phyloP scores from a whole-genome alignment of 495 filamentous ascomycete genomes.

The Pseudomonodictys pantanalensis region DNA sequence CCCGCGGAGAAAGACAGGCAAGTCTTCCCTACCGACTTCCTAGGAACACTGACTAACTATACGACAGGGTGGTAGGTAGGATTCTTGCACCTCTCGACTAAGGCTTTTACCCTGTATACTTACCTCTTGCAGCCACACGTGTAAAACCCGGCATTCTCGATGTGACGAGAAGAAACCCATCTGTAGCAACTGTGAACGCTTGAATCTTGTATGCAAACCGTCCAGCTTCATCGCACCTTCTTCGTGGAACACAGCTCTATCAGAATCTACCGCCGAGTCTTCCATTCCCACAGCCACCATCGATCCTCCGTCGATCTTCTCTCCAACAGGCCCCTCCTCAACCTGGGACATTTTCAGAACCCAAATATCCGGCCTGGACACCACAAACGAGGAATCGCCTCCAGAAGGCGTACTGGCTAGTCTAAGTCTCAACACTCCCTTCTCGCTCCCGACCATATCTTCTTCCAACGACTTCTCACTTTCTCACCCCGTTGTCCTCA shows the following conservation, averaged over 20 bases:
- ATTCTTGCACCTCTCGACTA: not conserved
- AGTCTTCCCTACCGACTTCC: not conserved
- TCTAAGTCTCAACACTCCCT: not conserved
- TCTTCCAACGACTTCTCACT: not conserved
- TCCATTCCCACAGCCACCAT: not conserved
- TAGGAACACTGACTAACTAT: not conserved
- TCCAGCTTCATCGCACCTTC: slow-evolving; percentile 30
- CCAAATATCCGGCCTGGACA: not conserved
- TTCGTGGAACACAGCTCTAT: slow-evolving; percentile 10
- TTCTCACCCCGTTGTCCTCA: slow-evolving; percentile 9
- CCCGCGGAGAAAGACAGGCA: slow-evolving; percentile 24
- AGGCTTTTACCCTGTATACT: not conserved
- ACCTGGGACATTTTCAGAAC: slow-evolving; percentile 26
- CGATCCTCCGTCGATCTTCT: not conserved
- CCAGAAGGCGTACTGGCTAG: not conserved
- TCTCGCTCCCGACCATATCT: not conserved
- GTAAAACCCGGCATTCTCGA: slow-evolving; percentile 26
- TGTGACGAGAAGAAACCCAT: slow-evolving; percentile 31
- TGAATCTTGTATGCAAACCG: slow-evolving; percentile 23
- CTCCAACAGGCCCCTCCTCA: not conserved
- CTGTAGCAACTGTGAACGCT: slow-evolving; percentile 25
- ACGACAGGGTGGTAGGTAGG: slow-evolving; percentile 4
- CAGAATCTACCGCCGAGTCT: not conserved
- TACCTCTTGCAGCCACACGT: slow-evolving; percentile 18
- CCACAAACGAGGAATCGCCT: not conserved